Evolutionary conservation across 1,284 basidiomycete genomes (phyloP).

Genomic region (Cryptococcus sp.): DNA sequence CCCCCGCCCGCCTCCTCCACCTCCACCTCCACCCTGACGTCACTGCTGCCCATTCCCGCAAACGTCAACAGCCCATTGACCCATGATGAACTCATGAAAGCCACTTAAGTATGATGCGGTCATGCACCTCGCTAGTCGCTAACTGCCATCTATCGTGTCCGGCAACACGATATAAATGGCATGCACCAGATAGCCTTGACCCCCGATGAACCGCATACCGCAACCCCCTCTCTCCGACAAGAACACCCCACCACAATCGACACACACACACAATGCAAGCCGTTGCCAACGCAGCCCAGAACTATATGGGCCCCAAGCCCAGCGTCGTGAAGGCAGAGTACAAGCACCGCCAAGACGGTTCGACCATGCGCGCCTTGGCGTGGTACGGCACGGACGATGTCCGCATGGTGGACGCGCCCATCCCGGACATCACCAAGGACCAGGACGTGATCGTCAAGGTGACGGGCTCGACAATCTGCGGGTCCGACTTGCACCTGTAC

Average conservation of each 20-base stretch:
- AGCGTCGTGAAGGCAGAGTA: slow-evolving; percentile 51
- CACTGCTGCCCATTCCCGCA: too few relatives aligned
- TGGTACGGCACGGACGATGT: slow-evolving; percentile 61
- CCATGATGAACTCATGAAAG: too few relatives aligned
- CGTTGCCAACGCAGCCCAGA: slow-evolving; percentile 27
- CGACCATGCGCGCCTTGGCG: slow-evolving; percentile 65
- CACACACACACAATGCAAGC: slow-evolving; percentile 23
- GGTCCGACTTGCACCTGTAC: slow-evolving; percentile 69
- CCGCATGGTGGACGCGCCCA: slow-evolving; percentile 58
- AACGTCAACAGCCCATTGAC: too few relatives aligned
- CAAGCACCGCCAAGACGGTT: slow-evolving; percentile 55
- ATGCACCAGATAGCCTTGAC: too few relatives aligned
- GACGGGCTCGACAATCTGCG: slow-evolving; percentile 40
- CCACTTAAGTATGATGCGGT: too few relatives aligned
- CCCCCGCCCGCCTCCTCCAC: too few relatives aligned
- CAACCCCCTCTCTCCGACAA: too few relatives aligned
- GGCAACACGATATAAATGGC: too few relatives aligned
- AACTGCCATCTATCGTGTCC: too few relatives aligned
- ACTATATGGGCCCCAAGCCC: slow-evolving; percentile 27
- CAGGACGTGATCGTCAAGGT: slow-evolving; percentile 48
- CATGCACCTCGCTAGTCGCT: too few relatives aligned
- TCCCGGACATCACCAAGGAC: slow-evolving; percentile 58
- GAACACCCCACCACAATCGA: neutral
- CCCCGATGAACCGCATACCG: too few relatives aligned
- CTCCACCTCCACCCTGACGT: too few relatives aligned